These are phyloP conservation scores for Claviceps sp. DNA, from an alignment of 2,329 filamentous ascomycete species.

Conservation along the genomic window DNA sequence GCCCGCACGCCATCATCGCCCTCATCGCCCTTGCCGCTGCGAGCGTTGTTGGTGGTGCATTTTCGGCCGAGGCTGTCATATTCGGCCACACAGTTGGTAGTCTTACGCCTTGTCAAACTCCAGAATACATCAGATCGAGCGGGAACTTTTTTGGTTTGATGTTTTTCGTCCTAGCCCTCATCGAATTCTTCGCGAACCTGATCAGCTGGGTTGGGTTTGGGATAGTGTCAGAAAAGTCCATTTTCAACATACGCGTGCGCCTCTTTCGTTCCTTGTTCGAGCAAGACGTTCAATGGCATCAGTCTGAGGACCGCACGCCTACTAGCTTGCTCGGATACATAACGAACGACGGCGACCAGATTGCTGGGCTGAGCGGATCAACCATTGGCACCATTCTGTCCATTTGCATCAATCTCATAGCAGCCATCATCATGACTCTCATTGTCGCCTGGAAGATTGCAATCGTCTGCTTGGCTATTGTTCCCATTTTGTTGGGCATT, in stretches of 20 bases:
- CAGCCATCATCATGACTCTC: slow-evolving; percentile 54
- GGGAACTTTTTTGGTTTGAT: slow-evolving; percentile 39
- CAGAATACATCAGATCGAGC: slow-evolving; percentile 21
- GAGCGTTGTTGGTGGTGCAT: slow-evolving; percentile 40
- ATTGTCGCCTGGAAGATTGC: slow-evolving; percentile 67
- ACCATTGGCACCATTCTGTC: slow-evolving; percentile 58
- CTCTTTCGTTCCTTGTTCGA: slow-evolving; percentile 52
- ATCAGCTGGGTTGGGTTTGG: slow-evolving; percentile 37
- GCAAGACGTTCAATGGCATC: slow-evolving; percentile 59
- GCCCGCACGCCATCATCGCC: slow-evolving; percentile 6
- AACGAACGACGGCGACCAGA: slow-evolving; percentile 52
- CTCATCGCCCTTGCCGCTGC: slow-evolving; percentile 1
- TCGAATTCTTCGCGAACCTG: slow-evolving; percentile 34
- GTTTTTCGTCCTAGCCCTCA: slow-evolving; percentile 39
- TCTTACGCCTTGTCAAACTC: slow-evolving; percentile 33
- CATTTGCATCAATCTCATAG: slow-evolving; percentile 53
- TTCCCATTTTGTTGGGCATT: slow-evolving; percentile 54
- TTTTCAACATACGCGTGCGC: slow-evolving; percentile 49
- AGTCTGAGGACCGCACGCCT: slow-evolving; percentile 48
- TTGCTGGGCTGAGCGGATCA: slow-evolving; percentile 56
- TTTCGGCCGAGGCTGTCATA: slow-evolving; percentile 39
- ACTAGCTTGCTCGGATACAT: slow-evolving; percentile 51
- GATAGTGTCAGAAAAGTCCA: slow-evolving; percentile 43
- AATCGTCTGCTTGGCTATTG: slow-evolving; percentile 53
- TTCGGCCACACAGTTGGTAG: slow-evolving; percentile 28